phyloP scores from a whole-genome alignment of 2,329 filamentous ascomycete species.

The Colletotrichum coccodes region DNA sequence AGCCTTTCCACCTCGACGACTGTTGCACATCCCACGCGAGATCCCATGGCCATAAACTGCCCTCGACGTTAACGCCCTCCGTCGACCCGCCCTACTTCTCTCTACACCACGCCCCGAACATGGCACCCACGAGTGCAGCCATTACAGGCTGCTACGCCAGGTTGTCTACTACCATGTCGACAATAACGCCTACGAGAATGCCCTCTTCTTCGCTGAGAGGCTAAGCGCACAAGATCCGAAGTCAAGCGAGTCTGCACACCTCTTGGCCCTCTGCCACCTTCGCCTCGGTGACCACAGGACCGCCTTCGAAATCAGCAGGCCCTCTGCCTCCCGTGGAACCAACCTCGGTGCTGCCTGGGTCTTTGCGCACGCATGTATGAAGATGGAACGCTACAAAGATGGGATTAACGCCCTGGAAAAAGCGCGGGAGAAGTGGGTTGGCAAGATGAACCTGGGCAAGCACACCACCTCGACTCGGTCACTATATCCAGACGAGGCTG shows the following conservation, averaged over 20 bases:
- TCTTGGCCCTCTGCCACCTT: slow-evolving; percentile 86
- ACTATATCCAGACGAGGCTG: slow-evolving; percentile 83
- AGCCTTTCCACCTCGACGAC: slow-evolving; percentile 9
- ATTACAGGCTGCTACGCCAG: slow-evolving; percentile 66
- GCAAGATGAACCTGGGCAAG: slow-evolving; percentile 82
- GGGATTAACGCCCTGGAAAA: slow-evolving; percentile 88
- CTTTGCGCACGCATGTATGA: slow-evolving; percentile 88
- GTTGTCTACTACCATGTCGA: slow-evolving; percentile 80
- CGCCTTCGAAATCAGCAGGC: slow-evolving; percentile 84
- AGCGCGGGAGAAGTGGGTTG: slow-evolving; percentile 78
- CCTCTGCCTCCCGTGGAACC: slow-evolving; percentile 73
- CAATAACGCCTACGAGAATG: slow-evolving; percentile 88
- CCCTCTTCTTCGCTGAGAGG: slow-evolving; percentile 91
- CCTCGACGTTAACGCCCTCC: slow-evolving; percentile 28
- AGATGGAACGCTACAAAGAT: slow-evolving; percentile 81
- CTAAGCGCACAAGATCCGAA: slow-evolving; percentile 86
- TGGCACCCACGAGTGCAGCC: slow-evolving; percentile 64
- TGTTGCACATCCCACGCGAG: not conserved
- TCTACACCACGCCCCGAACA: slow-evolving; percentile 40
- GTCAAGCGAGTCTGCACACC: slow-evolving; percentile 82
- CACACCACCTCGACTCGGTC: slow-evolving; percentile 82
- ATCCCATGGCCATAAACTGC: slow-evolving; percentile 29
- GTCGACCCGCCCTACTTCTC: slow-evolving; percentile 6
- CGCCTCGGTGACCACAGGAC: slow-evolving; percentile 85
- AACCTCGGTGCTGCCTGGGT: slow-evolving; percentile 92